Evolutionary conservation across 768 basidiomycete species (phyloP), one percentile per base, ranked within the genome.

Genomic region (Kwoniella sp.): DNA sequence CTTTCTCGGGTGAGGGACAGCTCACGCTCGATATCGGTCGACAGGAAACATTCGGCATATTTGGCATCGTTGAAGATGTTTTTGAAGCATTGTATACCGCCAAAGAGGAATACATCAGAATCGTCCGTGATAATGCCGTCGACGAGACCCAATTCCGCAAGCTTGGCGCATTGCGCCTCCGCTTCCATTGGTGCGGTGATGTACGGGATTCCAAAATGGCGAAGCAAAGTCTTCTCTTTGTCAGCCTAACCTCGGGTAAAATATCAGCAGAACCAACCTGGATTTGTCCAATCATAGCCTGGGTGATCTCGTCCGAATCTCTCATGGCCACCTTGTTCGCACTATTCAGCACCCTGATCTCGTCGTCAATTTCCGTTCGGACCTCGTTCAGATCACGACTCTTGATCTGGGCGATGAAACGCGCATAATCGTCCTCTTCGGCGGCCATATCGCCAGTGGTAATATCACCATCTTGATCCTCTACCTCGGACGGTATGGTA

Each of bases 31-130:
- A 98, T 80, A 70, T 99, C 95, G 5, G 82, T 74, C 2, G 83
- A 76, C 29, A 95, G 77, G 78, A 95, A 99, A 69, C 90, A 91
- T 75, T 99, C 95, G 48, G 96, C 95, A 3, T 91, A 96, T 78
- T 98, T 96, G 41, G 88, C 87, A 74, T 98, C 93, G 71, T 98
- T 96, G 78, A 99, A 99, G 87, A 99, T 93, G 73, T 99, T 98
- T 76, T 93, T 95, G 80, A 87, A 95, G 17, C 98, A 89, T n/a
- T 90, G 85, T 60, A 81, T 76, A 20, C 89, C 93, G 27, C 95
- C 95, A 62, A 99, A 99, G 42, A 99, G 84, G 76, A 99, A 99
- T 42, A 98, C 91, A 68, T 99, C 95, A 4, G 90, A 95, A 74
- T 99, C 95, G 72, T 99, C 95, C 0, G 95, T 99, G 71, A 99